Base-by-base conservation (phyloP, 306 rosid genomes). In the Styphnolobium japonicum region DNA sequence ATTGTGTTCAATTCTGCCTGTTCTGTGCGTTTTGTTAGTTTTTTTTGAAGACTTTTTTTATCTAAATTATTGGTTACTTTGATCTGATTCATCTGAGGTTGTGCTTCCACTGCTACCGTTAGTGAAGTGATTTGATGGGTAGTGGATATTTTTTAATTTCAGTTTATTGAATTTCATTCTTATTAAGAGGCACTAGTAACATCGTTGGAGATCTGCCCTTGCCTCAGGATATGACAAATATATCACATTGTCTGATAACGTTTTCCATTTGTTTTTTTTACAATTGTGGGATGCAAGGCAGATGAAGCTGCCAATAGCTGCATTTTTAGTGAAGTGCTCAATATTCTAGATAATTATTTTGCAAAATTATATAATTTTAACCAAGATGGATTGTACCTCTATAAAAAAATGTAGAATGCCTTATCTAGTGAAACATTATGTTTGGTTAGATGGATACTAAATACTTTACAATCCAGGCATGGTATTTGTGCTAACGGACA, bases 41-140 rank as follows among this genome's bases (percentile, higher is more conserved):
- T 43, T 64, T 51, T 0, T 83, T n/a, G n/a, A n/a, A n/a, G 69
- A 46, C 78, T 62, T 82, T 79, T 69, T 74, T 25, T 39, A 61
- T 81, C 73, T 27, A 79, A 57, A 55, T 79, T 45, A 56, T 76
- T 79, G 55, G 33, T 74, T 66, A 4, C 48, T 76, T 83, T 86
- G 97, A 92, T 92, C 97, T 90, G 89, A 74, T 83, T 58, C 86
- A 73, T 87, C 64, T 78, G 81, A 65, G 78, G 65, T 46, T 73
- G 85, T 79, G 67, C 73, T 79, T 66, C 43, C 34, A 14, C 56
- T 75, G 88, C 63, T 80, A 18, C 22, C 23, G 79, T 66, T 40
- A 40, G 25, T 60, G 53, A 43, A 23, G 27, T 79, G 82, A 53
- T 72, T 82, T 79, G 55, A 60, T 66, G 69, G 53, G 37, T 75